Percentiles rank a stretch among this genome's conserved stretches.
Evolutionary conservation across 1,284 basidiomycete genomes (phyloP).

Genomic region (Polyporus tsugae): DNA sequence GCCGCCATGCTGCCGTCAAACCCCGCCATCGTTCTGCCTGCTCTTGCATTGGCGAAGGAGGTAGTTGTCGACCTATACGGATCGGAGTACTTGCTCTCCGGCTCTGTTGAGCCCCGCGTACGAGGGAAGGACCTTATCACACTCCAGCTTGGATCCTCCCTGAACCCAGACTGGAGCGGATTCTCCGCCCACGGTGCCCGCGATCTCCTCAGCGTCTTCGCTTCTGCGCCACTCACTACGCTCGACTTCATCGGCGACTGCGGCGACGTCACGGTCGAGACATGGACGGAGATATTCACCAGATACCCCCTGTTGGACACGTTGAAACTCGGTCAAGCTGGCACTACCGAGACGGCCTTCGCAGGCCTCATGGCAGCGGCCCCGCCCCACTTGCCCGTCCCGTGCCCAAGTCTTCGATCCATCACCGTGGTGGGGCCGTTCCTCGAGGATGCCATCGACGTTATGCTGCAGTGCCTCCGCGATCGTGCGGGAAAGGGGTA

Average conservation of each 20-base stretch:
- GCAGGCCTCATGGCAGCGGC: neutral
- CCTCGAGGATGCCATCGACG: neutral
- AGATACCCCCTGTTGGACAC: neutral
- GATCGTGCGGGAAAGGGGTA: neutral
- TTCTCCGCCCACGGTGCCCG: neutral
- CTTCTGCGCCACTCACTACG: neutral
- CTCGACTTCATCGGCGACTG: neutral
- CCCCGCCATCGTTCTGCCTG: neutral
- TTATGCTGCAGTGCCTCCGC: neutral
- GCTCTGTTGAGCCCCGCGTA: neutral
- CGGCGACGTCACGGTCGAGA: neutral
- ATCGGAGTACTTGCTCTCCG: neutral
- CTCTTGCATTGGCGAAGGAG: neutral
- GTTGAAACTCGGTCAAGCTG: neutral
- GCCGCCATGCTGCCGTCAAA: neutral
- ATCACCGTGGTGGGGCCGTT: neutral
- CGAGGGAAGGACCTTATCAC: neutral
- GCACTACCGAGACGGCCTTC: neutral
- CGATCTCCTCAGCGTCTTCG: slow-evolving; percentile 1
- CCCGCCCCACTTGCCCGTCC: neutral
- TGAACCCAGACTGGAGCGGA: neutral
- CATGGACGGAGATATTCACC: neutral
- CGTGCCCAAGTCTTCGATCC: neutral
- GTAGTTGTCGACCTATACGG: neutral
- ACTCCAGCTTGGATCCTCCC: neutral